These are phyloP conservation scores for Thelonectria rubi DNA, from an alignment of 2,329 filamentous ascomycete genomes.

Conservation along the genomic window DNA sequence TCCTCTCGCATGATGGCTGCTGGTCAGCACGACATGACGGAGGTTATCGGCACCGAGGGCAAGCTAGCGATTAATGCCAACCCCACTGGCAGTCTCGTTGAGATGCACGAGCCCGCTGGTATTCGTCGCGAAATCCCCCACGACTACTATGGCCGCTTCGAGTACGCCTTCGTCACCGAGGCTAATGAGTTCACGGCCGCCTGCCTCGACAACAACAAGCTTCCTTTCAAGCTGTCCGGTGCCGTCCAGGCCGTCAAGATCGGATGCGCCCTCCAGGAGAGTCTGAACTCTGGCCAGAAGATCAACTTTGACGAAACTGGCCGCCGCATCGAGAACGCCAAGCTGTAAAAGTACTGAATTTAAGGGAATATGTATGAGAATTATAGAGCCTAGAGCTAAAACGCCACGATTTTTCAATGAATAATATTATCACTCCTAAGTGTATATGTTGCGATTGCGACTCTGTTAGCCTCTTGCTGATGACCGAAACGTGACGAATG, in stretches of 20 bases:
- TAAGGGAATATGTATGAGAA: neutral
- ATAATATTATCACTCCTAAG: too few species aligned
- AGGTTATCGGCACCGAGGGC: slow-evolving; percentile 73
- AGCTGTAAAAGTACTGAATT: slow-evolving; percentile 28
- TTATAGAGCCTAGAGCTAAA: slow-evolving; percentile 16
- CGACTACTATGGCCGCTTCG: slow-evolving; percentile 71
- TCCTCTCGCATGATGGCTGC: slow-evolving; percentile 74
- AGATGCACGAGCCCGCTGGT: slow-evolving; percentile 59
- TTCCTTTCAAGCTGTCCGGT: slow-evolving; percentile 66
- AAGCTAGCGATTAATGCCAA: slow-evolving; percentile 70
- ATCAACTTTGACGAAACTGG: slow-evolving; percentile 65
- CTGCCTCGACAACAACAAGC: slow-evolving; percentile 63
- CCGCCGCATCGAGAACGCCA: slow-evolving; percentile 36
- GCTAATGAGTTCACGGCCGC: slow-evolving; percentile 70
- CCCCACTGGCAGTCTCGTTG: slow-evolving; percentile 63
- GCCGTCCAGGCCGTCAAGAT: slow-evolving; percentile 70
- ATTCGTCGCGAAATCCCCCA: slow-evolving; percentile 67
- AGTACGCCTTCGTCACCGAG: slow-evolving; percentile 70
- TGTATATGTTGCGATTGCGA: too few species aligned
- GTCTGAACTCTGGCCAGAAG: slow-evolving; percentile 63
- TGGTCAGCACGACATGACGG: slow-evolving; percentile 73
- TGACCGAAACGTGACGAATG: too few species aligned
- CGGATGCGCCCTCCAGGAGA: slow-evolving; percentile 68
- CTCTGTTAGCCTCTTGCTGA: too few species aligned
- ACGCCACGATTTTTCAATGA: neutral